Evolutionary conservation across 306 rosid species (phyloP).

Genomic region (Inga leiocalycina): DNA sequence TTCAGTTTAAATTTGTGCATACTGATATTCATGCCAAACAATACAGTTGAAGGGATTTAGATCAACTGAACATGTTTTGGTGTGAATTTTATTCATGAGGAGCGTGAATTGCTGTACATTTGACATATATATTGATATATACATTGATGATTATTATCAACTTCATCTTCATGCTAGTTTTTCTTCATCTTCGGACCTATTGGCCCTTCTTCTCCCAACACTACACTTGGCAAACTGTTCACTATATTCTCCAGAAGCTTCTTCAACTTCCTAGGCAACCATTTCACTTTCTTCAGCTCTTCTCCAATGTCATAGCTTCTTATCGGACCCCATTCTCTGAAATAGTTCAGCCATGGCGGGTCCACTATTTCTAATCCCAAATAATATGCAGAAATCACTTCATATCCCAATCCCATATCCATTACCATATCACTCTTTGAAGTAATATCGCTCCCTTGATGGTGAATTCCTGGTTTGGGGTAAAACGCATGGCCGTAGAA

Average conservation of each 20-base stretch:
- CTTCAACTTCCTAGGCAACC: constrained; percentile 46
- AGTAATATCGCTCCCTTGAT: constrained; percentile 45
- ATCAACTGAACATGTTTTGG: background rate
- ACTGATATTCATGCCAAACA: too few relatives aligned
- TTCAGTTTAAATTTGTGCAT: too few relatives aligned
- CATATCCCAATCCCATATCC: constrained; percentile 34
- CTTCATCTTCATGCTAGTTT: constrained; percentile 60
- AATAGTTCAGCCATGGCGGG: constrained; percentile 59
- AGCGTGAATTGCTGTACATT: background rate
- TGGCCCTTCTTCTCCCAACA: constrained; percentile 64
- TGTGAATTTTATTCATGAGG: background rate
- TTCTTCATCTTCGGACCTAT: constrained; percentile 62
- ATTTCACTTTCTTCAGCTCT: constrained; percentile 40
- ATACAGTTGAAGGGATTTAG: too few relatives aligned
- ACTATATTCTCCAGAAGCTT: constrained; percentile 32
- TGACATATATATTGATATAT: background rate
- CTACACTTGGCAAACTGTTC: constrained; percentile 45
- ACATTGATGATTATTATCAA: background rate
- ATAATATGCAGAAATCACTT: constrained; percentile 44
- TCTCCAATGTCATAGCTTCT: constrained; percentile 33
- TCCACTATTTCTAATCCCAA: constrained; percentile 34
- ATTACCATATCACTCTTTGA: constrained; percentile 41
- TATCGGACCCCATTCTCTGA: constrained; percentile 58
- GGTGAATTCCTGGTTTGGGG: constrained; percentile 49
- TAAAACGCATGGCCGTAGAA: constrained; percentile 56